Evolutionary conservation across 257 asterid species (phyloP), one percentile per base, ranked within the genome.

Genomic region (Fraxinus anomala): DNA sequence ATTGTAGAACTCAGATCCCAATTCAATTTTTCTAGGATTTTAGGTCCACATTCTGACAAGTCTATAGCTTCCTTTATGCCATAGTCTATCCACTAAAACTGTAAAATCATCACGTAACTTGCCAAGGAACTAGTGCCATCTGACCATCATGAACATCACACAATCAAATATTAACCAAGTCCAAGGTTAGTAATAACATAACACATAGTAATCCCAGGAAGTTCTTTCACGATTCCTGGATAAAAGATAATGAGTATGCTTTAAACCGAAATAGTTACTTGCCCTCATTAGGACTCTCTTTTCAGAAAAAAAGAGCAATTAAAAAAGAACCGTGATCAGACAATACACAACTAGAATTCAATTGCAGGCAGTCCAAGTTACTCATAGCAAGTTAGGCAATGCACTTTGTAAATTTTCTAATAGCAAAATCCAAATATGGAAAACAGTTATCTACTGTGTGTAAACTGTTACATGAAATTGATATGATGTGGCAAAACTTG

Each of bases 31-130:
- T 56, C 66, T 56, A 1, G 12, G 66, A 56, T 56, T 17, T n/a
- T 56, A n/a, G 66, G 66, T 56, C 66, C 66, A 56, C 66, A 56
- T 56, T 56, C 66, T n/a, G 66, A 6, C 66, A 56, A n/a, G 28
- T 56, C 66, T n/a, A 56, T n/a, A 2, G 66, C 26, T 56, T n/a
- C 66, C 66, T 56, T 56, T n/a, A 19, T 56, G 66, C 66, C 24
- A 56, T 56, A 19, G 24, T n/a, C 12, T 21, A 56, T 56, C 66
- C 66, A n/a, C 28, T 56, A 47, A 47, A 56, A 56, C 28, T 56
- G 24, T 54, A 6, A 54, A 54, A 54, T 6, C 65, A 54, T 54
- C 65, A 54, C 10, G n/a, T 54, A 54, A 6, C 28, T 42, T 40
- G 11, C 44, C 39, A 72, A 13, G 40, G 24, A 9, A 39, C 37